Evolutionary conservation across 2,329 filamentous ascomycete genomes (phyloP).

Genomic region (Whalleya microplaca): DNA sequence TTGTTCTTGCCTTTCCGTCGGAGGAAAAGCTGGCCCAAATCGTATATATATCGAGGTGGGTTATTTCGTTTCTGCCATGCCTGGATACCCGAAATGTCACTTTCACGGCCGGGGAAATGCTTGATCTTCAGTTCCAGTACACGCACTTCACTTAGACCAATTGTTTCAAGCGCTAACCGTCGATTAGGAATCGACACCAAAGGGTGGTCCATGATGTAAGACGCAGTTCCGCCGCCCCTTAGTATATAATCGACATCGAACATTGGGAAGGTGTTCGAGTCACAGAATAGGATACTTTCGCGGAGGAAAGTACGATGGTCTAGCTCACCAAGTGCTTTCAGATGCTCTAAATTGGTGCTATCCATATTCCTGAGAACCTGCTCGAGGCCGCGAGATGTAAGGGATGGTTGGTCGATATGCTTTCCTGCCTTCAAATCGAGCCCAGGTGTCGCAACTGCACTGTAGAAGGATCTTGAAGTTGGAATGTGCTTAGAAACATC

Average conservation of each 20-base stretch:
- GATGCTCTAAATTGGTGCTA: neutral
- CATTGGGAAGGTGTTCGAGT: neutral
- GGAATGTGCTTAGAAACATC: no score
- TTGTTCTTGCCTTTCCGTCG: neutral
- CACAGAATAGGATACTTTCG: constrained; percentile 3
- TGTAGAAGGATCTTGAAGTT: neutral
- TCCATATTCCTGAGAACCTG: neutral
- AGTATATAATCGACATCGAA: constrained; percentile 8
- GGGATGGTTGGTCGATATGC: neutral
- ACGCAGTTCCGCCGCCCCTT: neutral
- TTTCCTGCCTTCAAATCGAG: neutral
- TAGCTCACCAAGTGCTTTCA: neutral
- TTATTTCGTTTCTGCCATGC: neutral
- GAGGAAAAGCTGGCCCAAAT: constrained; percentile 7
- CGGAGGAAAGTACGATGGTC: neutral
- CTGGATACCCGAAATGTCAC: neutral
- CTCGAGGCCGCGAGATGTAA: neutral
- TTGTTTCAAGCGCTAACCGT: neutral
- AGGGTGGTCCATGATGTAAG: neutral
- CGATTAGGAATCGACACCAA: neutral
- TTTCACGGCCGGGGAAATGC: neutral
- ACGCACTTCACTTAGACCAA: neutral
- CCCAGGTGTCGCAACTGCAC: neutral
- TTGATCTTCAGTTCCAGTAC: neutral
- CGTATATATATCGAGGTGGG: constrained; percentile 6